Percentiles rank a stretch among this genome's conserved stretches.
Evolutionary conservation across 345 rosid species (phyloP).

Genomic region (Populus simonii): DNA sequence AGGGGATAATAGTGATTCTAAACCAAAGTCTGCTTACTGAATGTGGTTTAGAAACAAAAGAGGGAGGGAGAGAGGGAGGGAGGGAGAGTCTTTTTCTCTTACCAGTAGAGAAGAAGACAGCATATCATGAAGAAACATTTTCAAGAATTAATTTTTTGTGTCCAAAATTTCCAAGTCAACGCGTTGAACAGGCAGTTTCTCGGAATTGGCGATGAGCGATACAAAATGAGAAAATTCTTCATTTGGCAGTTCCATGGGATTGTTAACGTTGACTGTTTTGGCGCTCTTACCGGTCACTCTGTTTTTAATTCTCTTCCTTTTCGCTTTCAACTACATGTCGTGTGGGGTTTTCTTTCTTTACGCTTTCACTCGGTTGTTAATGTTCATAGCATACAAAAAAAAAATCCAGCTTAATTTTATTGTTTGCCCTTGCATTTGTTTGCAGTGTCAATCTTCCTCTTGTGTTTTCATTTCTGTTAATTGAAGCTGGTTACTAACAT

Average conservation of each 20-base stretch:
- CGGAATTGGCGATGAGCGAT: background rate
- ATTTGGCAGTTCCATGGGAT: background rate
- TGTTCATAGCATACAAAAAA: no score
- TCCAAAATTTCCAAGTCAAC: slow-evolving; percentile 28
- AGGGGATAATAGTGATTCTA: background rate
- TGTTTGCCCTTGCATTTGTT: no score
- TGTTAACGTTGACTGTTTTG: background rate
- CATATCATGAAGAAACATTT: background rate
- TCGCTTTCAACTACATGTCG: background rate
- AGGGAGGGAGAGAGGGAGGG: background rate
- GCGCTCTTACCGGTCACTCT: background rate
- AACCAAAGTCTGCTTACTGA: background rate
- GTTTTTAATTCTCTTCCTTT: background rate
- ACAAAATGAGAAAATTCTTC: background rate
- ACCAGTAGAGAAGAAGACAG: slow-evolving; percentile 9
- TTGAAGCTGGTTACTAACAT: no score
- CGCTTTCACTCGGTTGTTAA: no score
- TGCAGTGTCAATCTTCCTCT: no score
- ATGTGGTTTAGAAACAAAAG: background rate
- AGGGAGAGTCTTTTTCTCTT: background rate
- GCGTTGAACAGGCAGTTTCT: slow-evolving; percentile 14
- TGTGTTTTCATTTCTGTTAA: no score
- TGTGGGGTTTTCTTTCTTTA: no score
- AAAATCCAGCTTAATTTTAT: no score
- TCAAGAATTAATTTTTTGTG: background rate